A percentile compares a stretch with the other conserved stretches of the same genome.
Conservation (phyloP, 768 basidiomycete genomes). For the Podaxis sp. region DNA sequence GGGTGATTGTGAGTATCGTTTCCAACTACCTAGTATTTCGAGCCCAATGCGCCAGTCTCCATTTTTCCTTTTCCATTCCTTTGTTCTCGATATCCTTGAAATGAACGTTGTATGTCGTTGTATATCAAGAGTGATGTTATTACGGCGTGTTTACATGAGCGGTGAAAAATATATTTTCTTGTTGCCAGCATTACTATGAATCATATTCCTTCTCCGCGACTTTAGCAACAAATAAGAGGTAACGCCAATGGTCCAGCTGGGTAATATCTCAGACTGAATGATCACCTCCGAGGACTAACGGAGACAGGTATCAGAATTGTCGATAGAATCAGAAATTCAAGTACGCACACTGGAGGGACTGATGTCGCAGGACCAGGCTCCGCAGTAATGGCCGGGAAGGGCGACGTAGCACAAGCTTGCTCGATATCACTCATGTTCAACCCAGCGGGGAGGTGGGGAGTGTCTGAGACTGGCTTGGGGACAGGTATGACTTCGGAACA, state of each 20-base stretch:
- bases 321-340: no score
- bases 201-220: not conserved
- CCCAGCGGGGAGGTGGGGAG: slow-evolving; percentile 32
- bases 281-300: not conserved
- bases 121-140: not conserved
- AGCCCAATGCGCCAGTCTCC: not conserved
- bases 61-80: not conserved
- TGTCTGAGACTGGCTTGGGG: slow-evolving; percentile 25
- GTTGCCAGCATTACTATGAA: not conserved
- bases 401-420: slow-evolving; percentile 30
- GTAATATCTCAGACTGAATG: not conserved
- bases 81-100: not conserved
- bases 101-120: not conserved
- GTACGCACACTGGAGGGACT: slow-evolving; percentile 4
- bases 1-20: slow-evolving; percentile 21
- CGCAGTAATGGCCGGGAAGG: slow-evolving; percentile 29
- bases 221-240: not conserved
- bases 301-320: not conserved
- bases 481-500: slow-evolving; percentile 44
- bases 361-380: slow-evolving; percentile 4
- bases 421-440: slow-evolving; percentile 26
- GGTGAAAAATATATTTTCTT: not conserved
- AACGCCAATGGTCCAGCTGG: not conserved
- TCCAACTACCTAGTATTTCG: not conserved
- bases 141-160: not conserved